Evolutionary conservation across 1,284 basidiomycete genomes (phyloP).

Genomic region (Ganoderma lingzhi): DNA sequence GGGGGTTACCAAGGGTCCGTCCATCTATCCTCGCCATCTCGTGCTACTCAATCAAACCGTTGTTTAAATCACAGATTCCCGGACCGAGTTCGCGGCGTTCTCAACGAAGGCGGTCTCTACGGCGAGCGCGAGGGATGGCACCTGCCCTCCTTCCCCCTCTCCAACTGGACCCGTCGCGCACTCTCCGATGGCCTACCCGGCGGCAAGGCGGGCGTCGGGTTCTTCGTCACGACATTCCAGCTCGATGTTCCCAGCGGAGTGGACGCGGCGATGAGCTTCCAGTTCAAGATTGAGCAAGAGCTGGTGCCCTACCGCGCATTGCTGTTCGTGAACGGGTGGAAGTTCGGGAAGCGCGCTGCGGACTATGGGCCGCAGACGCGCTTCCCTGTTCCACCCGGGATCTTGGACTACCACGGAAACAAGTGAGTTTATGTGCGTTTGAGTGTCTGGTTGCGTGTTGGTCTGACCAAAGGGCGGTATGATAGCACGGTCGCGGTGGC

Average conservation of each 20-base stretch:
- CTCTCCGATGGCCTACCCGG: constrained; percentile 65
- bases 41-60: neutral
- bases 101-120: constrained; percentile 85
- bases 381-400: constrained; percentile 83
- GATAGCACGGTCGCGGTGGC: constrained; percentile 74
- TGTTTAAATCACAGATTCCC: constrained; percentile 54
- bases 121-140: constrained; percentile 86
- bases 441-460: neutral
- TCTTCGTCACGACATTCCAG: constrained; percentile 79
- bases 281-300: constrained; percentile 57
- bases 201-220: constrained; percentile 71
- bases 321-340: constrained; percentile 86
- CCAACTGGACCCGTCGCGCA: constrained; percentile 61
- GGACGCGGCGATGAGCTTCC: constrained; percentile 75
- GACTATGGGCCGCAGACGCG: constrained; percentile 68
- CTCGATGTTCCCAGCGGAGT: constrained; percentile 63
- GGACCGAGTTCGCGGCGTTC: constrained; percentile 71
- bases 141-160: constrained; percentile 75
- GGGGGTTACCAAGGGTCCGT: constrained; percentile 66
- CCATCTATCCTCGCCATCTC: neutral
- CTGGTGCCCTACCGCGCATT: constrained; percentile 70
- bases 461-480: neutral
- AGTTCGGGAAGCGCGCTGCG: constrained; percentile 71
- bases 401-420: constrained; percentile 71
- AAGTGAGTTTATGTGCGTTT: constrained; percentile 59